These are phyloP conservation scores for Sporothrix curviconia DNA, from an alignment of 2,329 filamentous ascomycete species.

Conservation along the genomic window DNA sequence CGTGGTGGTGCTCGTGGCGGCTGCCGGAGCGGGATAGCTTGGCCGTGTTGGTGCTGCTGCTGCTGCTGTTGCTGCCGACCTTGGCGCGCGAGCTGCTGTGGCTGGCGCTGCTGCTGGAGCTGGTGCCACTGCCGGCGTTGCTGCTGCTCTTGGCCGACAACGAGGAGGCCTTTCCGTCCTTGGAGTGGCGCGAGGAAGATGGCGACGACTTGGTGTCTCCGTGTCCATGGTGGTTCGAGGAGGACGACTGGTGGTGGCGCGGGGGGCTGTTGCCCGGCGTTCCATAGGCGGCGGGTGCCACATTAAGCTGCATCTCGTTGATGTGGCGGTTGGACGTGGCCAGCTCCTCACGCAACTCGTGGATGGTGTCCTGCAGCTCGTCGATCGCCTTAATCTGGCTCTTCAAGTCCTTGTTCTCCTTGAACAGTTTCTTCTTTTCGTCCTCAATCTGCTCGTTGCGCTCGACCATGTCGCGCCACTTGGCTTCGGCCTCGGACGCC, in stretches of 20 bases:
- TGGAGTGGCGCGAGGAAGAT: neutral
- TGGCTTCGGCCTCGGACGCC: constrained; percentile 22
- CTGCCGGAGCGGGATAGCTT: neutral
- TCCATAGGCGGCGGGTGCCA: constrained; percentile 18
- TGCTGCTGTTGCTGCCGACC: constrained; percentile 13
- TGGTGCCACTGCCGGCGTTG: constrained; percentile 2
- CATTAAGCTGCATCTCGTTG: constrained; percentile 23
- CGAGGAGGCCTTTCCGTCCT: constrained; percentile 3
- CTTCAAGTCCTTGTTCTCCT: constrained; percentile 14
- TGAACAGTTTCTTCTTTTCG: constrained; percentile 21
- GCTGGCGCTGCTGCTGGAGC: constrained; percentile 1
- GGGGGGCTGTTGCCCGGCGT: constrained; percentile 13
- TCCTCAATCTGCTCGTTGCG: constrained; percentile 25
- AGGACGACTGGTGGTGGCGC: neutral
- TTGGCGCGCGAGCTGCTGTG: constrained; percentile 7
- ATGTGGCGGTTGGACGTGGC: constrained; percentile 21
- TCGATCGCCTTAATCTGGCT: constrained; percentile 14
- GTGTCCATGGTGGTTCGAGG: neutral
- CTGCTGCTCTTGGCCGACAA: constrained; percentile 2
- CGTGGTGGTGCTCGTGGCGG: constrained; percentile 18
- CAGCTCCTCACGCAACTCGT: constrained; percentile 21
- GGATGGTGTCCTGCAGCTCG: constrained; percentile 18
- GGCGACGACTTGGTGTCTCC: neutral
- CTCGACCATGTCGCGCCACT: constrained; percentile 20
- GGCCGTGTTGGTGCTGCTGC: neutral